These are phyloP conservation scores for Plasmodium reichenowi DNA, from an alignment of 169 alveolate genomes.

Conservation along the genomic window DNA sequence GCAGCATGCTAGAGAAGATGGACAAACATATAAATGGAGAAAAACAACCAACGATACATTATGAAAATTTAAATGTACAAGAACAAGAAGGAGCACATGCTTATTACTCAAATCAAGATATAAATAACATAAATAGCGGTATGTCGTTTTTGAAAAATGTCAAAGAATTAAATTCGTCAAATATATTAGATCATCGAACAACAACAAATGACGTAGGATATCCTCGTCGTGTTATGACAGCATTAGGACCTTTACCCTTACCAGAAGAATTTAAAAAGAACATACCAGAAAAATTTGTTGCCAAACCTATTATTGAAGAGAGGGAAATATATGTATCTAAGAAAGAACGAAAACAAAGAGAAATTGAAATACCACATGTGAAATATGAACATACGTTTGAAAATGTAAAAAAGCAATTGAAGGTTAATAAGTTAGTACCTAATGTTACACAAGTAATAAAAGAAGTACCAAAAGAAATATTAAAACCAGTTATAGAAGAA, in stretches of 20 bases:
- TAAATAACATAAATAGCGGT: not conserved
- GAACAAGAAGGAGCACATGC: not conserved
- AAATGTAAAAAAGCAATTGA: conserved; percentile 82
- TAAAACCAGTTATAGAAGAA: conserved; percentile 90
- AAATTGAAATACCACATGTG: conserved; percentile 89
- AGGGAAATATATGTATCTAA: conserved; percentile 89
- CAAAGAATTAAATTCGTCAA: not conserved
- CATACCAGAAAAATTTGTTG: conserved; percentile 90
- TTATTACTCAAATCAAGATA: not conserved
- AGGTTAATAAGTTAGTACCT: conserved; percentile 86
- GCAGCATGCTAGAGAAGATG: conserved; percentile 49
- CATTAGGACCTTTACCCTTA: conserved; percentile 89
- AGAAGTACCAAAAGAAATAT: conserved; percentile 87
- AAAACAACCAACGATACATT: not conserved
- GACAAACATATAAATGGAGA: conserved; percentile 67
- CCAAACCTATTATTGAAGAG: conserved; percentile 89
- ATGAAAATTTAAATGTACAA: not conserved
- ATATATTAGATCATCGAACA: conserved; percentile 33
- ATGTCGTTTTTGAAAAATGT: conserved; percentile 3
- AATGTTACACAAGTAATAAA: conserved; percentile 85
- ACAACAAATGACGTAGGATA: conserved; percentile 61
- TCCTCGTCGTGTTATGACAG: conserved; percentile 90
- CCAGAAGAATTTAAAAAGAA: conserved; percentile 87
- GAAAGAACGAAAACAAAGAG: conserved; percentile 88
- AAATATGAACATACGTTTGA: conserved; percentile 89